Evolutionary conservation across 148 eudicot genomes (phyloP), one percentile per base, ranked within the genome.

Genomic region (Diospyros lotus): DNA sequence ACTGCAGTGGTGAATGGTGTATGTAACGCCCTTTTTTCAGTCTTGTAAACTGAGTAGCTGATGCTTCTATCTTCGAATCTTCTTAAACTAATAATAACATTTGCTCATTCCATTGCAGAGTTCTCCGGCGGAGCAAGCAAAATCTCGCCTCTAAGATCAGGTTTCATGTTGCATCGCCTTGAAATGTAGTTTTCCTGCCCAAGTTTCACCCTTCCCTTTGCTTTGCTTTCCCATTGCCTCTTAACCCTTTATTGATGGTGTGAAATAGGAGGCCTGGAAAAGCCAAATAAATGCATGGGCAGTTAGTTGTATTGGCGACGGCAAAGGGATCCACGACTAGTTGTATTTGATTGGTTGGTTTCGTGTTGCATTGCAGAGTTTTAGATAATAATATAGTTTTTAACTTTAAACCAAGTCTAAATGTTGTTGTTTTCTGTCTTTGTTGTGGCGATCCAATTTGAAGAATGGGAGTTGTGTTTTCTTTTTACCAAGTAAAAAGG

Each of bases 61-160:
- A 45, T 48, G 7, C 51, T 6, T 11, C 38, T 59, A n/a, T 39
- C 8, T 41, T 45, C 9, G 62, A 44, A 44, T 52, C n/a, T 68
- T 52, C n/a, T 68, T 53, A 46, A 7, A 5, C 45, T 73, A 13
- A 58, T 45, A 17, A 58, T 38, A 9, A 18, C n/a, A 14, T 28
- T 44, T 38, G 40, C 18, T n/a, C 53, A 66, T 17, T 68, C 51
- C 3, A 67, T 59, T 79, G 81, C 81, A 89, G 93, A 87, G 93
- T 66, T 72, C 73, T 74, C 81, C 81, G 1, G 38, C 45, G 73
- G 81, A 71, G 72, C 87, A 72, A 51, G 80, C 80, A 38, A 85
- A 85, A 78, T 78, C 93, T 48, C 86, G 93, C 46, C 59, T 89
- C 70, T 89, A 68, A 89, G 77, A 68, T 48, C 39, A 55, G 9